Percentiles rank a stretch among this genome's conserved stretches.
These are phyloP conservation scores for Alternaria atra DNA, from an alignment of 2,329 filamentous ascomycete genomes.

Conservation along the genomic window DNA sequence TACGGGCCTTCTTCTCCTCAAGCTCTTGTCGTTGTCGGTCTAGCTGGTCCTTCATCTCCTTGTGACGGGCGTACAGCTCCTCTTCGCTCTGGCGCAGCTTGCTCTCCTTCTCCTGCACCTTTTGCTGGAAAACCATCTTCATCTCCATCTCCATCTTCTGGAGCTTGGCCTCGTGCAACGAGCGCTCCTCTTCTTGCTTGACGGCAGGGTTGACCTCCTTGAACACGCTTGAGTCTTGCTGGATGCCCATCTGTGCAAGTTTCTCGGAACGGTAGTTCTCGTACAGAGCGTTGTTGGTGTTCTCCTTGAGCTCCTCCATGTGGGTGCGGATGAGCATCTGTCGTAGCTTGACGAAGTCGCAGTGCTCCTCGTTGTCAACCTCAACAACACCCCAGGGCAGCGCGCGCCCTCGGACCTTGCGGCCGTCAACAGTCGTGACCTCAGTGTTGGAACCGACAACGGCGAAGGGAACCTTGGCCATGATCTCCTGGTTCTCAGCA, in stretches of 20 bases:
- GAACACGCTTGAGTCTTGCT: slow-evolving; percentile 98
- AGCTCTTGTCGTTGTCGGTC: slow-evolving; percentile 93
- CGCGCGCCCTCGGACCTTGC: slow-evolving; percentile 92
- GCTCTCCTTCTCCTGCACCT: slow-evolving; percentile 99
- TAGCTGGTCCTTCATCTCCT: slow-evolving; percentile 99
- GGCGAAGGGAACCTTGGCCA: slow-evolving; percentile 99
- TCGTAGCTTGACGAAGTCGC: slow-evolving; percentile 98
- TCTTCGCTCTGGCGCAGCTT: slow-evolving; percentile 99
- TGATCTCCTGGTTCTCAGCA: slow-evolving; percentile 99
- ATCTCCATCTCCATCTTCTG: slow-evolving; percentile 99
- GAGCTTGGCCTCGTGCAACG: slow-evolving; percentile 98
- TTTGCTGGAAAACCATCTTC: slow-evolving; percentile 99
- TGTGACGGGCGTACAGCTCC: slow-evolving; percentile 95
- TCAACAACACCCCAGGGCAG: slow-evolving; percentile 99
- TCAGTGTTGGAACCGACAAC: slow-evolving; percentile 97
- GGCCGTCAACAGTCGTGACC: slow-evolving; percentile 88
- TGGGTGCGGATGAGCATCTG: slow-evolving; percentile 99
- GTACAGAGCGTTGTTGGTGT: slow-evolving; percentile 98
- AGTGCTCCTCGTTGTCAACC: slow-evolving; percentile 99
- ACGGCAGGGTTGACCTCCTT: slow-evolving; percentile 99
- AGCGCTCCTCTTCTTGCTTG: slow-evolving; percentile 99
- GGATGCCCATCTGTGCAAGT: slow-evolving; percentile 97
- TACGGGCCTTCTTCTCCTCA: slow-evolving; percentile 96
- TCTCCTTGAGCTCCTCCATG: slow-evolving; percentile 99
- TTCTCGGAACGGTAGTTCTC: slow-evolving; percentile 99